Conservation (phyloP, 768 basidiomycete genomes). For the Collybiopsis luxurians region DNA sequence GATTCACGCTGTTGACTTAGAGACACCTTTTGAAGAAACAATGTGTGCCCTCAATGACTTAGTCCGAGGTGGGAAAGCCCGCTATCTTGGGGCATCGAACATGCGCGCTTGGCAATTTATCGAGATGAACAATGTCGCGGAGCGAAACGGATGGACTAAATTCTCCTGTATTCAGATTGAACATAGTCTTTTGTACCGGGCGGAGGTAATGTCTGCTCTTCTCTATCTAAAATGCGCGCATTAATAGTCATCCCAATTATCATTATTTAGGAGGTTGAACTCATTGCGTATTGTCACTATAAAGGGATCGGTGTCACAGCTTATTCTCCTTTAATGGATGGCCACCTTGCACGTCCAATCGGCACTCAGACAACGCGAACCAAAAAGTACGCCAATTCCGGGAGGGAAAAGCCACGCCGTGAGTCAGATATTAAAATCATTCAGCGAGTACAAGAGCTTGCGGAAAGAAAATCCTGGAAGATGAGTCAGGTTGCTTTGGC, state of each 20-base stretch:
- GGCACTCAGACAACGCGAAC: slow-evolving; percentile 19
- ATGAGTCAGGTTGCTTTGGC: slow-evolving; percentile 47
- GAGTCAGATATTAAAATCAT: slow-evolving; percentile 30
- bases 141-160: slow-evolving; percentile 44
- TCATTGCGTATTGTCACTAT: slow-evolving; percentile 21
- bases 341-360: slow-evolving; percentile 31
- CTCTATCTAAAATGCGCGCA: too few relatives aligned
- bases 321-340: slow-evolving; percentile 37
- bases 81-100: slow-evolving; percentile 49
- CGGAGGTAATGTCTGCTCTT: slow-evolving; percentile 30
- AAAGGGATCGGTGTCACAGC: slow-evolving; percentile 46
- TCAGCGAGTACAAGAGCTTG: slow-evolving; percentile 36
- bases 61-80: slow-evolving; percentile 42
- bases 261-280: slow-evolving; percentile 11
- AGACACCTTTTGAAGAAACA: slow-evolving; percentile 33
- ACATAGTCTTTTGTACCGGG: slow-evolving; percentile 52
- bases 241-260: slow-evolving; percentile 11
- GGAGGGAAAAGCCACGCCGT: not conserved
- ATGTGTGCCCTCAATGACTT: slow-evolving; percentile 34
- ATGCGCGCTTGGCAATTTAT: slow-evolving; percentile 47
- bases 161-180: slow-evolving; percentile 58
- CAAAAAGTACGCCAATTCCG: slow-evolving; percentile 1
- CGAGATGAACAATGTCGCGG: slow-evolving; percentile 42
- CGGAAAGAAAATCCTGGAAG: slow-evolving; percentile 33
- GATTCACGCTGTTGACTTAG: slow-evolving; percentile 39